Percentiles rank a stretch among this genome's conserved stretches.
Conservation (phyloP, 2,329 filamentous ascomycete genomes). For the Ceratocystis colombiana region DNA sequence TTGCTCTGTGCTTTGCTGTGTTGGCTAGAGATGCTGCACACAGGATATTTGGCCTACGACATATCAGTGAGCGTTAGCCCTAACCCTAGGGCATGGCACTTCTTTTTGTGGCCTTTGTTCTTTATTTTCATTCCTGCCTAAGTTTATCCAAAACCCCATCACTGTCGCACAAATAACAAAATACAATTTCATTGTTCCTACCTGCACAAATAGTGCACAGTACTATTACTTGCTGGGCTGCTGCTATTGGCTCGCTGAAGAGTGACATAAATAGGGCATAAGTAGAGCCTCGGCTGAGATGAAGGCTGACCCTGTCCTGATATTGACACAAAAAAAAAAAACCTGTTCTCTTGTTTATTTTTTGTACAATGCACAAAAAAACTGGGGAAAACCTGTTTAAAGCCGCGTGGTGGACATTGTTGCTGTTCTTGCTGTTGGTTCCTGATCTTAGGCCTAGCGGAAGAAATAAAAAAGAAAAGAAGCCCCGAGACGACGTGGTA, state of each 20-base stretch:
- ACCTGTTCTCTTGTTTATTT: background rate
- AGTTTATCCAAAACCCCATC: no score
- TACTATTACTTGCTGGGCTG: background rate
- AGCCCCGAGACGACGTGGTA: background rate
- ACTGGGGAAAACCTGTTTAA: slow-evolving; percentile 10
- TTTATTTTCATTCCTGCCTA: no score
- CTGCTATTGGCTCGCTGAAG: background rate
- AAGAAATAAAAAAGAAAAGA: background rate
- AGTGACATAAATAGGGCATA: slow-evolving; percentile 8
- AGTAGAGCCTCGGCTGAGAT: background rate
- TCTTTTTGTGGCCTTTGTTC: no score
- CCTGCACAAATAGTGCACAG: slow-evolving; percentile 1
- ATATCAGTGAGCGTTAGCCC: no score
- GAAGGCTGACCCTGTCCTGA: slow-evolving; percentile 2
- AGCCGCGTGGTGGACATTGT: background rate
- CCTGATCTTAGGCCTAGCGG: background rate
- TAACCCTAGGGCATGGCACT: no score
- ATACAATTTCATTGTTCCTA: slow-evolving; percentile 1
- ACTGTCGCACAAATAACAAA: background rate
- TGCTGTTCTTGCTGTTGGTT: background rate
- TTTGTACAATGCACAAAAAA: background rate
- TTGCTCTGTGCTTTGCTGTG: no score
- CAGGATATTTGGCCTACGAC: no score
- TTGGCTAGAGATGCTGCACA: no score
- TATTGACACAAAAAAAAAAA: background rate